Base-by-base conservation (phyloP, 2,329 filamentous ascomycete genomes). In the Ceratocystis destructans region DNA sequence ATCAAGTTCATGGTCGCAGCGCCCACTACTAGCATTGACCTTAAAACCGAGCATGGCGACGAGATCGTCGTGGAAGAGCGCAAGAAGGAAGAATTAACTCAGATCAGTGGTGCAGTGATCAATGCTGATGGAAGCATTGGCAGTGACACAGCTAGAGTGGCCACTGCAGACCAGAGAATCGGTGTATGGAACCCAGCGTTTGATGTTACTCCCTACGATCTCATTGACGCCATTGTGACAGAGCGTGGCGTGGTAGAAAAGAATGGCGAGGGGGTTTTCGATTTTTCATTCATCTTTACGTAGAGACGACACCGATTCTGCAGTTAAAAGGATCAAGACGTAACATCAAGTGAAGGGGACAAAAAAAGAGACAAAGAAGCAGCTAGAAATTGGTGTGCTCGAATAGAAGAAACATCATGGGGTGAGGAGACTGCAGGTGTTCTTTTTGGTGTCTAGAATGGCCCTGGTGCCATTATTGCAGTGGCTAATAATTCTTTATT, bases 171-270 rank as follows among this genome's bases (percentile, higher is more conserved):
- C 69, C 83, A 85, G 72, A 84, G 85, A 1, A 91, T 97, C 69
- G 79, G 83, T 50, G 91, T 97, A 7, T 99, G 94, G 92, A 99
- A 99, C 74, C 94, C 94, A 41, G 89, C 91, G 0, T 99, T 99
- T 73, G 94, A 99, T 73, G 89, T 99, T 44, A 99, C 94, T 8
- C 93, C 94, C 0, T 85, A 88, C 46, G 84, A 85, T 69, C 78
- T 96, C 64, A 96, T 99, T 70, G 94, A 99, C 75, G 91, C 89
- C 1, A 88, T 99, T 67, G 89, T 97, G 69, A 99, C 94, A 0
- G 94, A 99, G 77, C 85, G 88, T 71, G 93, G 93, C 0, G 89
- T 91, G 6, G 85, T 95, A 2, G 87, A 90, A 72, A 96, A 93
- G 79, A 84, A 83, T 59, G 74, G 77, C 2, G 80, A 87, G 67